These are phyloP conservation scores for Capsicum baccatum DNA, from an alignment of 257 asterid genomes.

Conservation along the genomic window DNA sequence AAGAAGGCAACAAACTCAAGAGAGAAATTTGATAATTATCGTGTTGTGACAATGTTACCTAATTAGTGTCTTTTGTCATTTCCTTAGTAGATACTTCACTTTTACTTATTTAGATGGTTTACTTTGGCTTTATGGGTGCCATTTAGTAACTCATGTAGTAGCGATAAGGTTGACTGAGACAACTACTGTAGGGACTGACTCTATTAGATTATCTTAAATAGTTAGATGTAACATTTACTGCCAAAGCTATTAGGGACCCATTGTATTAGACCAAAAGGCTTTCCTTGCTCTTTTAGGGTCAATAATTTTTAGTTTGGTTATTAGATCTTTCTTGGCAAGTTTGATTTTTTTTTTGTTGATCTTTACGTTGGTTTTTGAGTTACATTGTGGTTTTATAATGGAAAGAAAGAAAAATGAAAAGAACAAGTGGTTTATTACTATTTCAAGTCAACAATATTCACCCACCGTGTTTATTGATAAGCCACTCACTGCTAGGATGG, in stretches of 20 bases:
- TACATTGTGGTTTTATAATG: background rate
- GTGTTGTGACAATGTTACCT: background rate
- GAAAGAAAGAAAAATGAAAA: background rate
- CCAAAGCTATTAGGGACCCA: conserved; percentile 4
- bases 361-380: conserved; percentile 12
- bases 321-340: background rate
- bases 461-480: too few species aligned
- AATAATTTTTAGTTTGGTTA: background rate
- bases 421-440: background rate
- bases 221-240: background rate
- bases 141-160: background rate
- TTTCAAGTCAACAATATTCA: background rate
- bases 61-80: background rate
- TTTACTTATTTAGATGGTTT: conserved; percentile 5
- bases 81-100: background rate
- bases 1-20: background rate
- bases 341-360: background rate
- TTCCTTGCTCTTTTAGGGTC: background rate
- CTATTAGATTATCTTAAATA: conserved; percentile 5
- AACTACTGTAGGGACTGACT: background rate
- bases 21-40: background rate
- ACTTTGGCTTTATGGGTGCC: background rate
- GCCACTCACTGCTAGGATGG: too few species aligned
- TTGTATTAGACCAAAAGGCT: conserved; percentile 13
- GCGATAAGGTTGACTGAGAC: background rate